Conservation (phyloP, 805 yeast species). For the Allodekkera sacchari region DNA sequence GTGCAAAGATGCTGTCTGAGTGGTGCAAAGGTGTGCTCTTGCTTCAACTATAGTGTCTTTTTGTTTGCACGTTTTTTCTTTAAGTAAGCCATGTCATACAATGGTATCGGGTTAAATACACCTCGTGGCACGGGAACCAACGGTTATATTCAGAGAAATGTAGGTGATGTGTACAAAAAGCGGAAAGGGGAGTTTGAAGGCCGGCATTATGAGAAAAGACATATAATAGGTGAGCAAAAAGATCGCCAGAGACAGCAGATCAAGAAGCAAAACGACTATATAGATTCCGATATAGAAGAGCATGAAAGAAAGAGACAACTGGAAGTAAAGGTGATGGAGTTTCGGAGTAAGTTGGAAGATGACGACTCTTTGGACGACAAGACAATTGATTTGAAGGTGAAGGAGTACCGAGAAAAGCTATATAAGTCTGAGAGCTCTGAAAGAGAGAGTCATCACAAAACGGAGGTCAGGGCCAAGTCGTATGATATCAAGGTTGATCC, state of each 20-base stretch:
- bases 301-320: conserved; percentile 32
- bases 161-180: conserved; percentile 18
- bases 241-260: conserved; percentile 9
- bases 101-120: conserved; percentile 48
- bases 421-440: conserved; percentile 2
- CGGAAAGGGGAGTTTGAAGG: conserved; percentile 21
- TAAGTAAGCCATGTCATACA: conserved; percentile 57
- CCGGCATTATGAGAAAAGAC: conserved; percentile 32
- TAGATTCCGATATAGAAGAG: conserved; percentile 21
- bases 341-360: conserved; percentile 45
- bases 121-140: conserved; percentile 60
- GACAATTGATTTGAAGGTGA: conserved; percentile 26
- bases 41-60: no score
- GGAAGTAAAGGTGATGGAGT: conserved; percentile 41
- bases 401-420: conserved; percentile 19
- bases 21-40: no score
- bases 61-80: no score
- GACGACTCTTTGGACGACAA: conserved; percentile 16
- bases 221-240: conserved; percentile 10
- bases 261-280: conserved; percentile 2
- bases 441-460: background rate
- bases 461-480: conserved; percentile 1
- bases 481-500: conserved; percentile 14
- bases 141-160: conserved; percentile 47
- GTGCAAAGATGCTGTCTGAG: no score